These are phyloP conservation scores for Neurospora sp. DNA, from an alignment of 495 filamentous ascomycete genomes.

Conservation along the genomic window DNA sequence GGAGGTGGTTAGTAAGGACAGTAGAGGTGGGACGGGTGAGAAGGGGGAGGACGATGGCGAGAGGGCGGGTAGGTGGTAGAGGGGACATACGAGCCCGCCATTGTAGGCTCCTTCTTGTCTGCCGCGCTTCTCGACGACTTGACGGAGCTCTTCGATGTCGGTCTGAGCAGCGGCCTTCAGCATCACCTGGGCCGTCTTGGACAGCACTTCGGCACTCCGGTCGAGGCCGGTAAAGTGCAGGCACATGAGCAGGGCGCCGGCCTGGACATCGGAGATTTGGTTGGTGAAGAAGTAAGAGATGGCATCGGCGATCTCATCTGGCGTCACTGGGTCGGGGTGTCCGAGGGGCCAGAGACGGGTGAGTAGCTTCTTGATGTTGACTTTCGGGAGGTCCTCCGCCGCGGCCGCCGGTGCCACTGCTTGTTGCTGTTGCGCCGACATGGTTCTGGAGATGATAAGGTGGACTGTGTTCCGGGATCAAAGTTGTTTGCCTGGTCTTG, in stretches of 20 bases:
- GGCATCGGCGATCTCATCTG: constrained; percentile 75
- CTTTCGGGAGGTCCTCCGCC: constrained; percentile 12
- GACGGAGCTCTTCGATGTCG: constrained; percentile 22
- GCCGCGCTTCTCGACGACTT: constrained; percentile 42
- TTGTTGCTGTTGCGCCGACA: constrained; percentile 1
- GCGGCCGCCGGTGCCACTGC: background rate
- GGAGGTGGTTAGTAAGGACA: constrained; percentile 1
- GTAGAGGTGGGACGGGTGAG: background rate
- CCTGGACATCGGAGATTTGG: constrained; percentile 70
- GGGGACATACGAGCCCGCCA: constrained; percentile 51
- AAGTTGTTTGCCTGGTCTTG: background rate
- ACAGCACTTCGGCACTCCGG: constrained; percentile 66
- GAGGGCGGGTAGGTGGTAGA: too few species aligned
- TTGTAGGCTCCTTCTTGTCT: constrained; percentile 58
- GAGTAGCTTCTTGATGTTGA: constrained; percentile 75
- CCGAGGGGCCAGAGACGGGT: constrained; percentile 59
- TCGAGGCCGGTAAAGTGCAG: constrained; percentile 82
- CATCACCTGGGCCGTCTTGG: constrained; percentile 56
- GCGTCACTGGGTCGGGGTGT: constrained; percentile 45
- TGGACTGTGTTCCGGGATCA: background rate
- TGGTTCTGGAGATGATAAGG: background rate
- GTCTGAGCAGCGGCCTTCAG: constrained; percentile 48
- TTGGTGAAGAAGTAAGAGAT: constrained; percentile 85
- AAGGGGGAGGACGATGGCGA: too few species aligned
- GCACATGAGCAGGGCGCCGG: constrained; percentile 72